Evolutionary conservation across 2,329 filamentous ascomycete species (phyloP), one percentile per base, ranked within the genome.

Genomic region (Alternaria arbusti): DNA sequence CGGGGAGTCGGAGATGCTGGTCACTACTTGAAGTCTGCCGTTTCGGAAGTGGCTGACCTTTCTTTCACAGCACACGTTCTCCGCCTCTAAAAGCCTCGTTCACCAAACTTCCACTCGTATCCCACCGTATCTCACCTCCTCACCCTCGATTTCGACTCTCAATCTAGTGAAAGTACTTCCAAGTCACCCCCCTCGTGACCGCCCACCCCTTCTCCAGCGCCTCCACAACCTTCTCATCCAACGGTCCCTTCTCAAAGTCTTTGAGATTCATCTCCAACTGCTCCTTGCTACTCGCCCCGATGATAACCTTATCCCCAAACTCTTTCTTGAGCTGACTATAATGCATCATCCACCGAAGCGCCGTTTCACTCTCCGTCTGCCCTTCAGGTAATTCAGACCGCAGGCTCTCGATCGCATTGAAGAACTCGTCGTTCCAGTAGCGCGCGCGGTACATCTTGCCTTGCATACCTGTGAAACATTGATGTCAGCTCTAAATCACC

Each of bases 201-300:
- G 84, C 69, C 93, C 93, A 96, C 5, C 91, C 92, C 6, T 52
- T 5, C 2, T 52, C 28, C 28, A 52, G 11, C 15, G 20, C 30
- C 11, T 52, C 40, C 28, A 52, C 49, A 52, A 52, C 30, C 2
- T 2, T 7, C 79, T 91, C 82, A 69, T 96, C 91, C 59, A 96
- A 82, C 13, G 86, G 89, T 74, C 91, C 87, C 71, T 88, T 88
- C 70, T 88, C 86, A 30, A 88, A 70, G 68, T 87, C 85, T 44
- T 73, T 79, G 58, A 89, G 75, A 66, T 89, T 89, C 45, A 78
- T 78, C 74, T 88, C 81, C 52, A 89, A 72, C 72, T 89, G 87
- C 36, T 78, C 70, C 63, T 85, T 77, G 68, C 82, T 87, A 68
- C 85, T 87, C 5, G 88, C 85, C 9, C 87, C 87, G 64, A 89